phyloP scores from a whole-genome alignment of 2,329 filamentous ascomycete species.

The Rosellinia necatrix region DNA sequence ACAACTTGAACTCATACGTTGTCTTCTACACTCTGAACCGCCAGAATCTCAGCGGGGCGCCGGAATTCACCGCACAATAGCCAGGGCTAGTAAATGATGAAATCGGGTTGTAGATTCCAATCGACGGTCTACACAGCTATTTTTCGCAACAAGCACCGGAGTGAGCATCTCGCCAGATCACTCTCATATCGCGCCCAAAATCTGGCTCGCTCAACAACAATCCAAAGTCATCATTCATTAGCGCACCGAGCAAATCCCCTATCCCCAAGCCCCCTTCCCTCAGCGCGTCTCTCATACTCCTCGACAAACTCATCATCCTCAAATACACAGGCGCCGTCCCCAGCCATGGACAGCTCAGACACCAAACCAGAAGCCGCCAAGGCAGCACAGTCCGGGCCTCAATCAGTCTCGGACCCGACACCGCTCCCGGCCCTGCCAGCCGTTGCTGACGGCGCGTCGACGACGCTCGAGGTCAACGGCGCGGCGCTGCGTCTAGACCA shows the following conservation, averaged over 20 bases:
- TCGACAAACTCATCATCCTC: background rate
- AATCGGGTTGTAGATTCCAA: slow-evolving; percentile 4
- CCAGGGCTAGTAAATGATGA: slow-evolving; percentile 7
- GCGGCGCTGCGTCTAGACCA: slow-evolving; percentile 63
- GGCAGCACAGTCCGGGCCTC: slow-evolving; percentile 4
- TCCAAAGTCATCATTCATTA: background rate
- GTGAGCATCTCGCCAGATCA: background rate
- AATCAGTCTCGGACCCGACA: background rate
- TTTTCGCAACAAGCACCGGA: background rate
- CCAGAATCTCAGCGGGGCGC: background rate
- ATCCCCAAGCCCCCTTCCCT: background rate
- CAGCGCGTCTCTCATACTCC: background rate
- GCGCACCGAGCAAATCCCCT: background rate
- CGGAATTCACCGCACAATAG: background rate
- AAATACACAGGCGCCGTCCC: background rate
- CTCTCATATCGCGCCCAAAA: background rate
- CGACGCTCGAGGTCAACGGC: slow-evolving; percentile 44
- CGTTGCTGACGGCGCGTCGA: slow-evolving; percentile 16
- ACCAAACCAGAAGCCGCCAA: background rate
- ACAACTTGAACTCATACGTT: background rate
- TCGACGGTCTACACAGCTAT: slow-evolving; percentile 1
- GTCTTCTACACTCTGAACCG: background rate
- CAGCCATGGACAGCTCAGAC: slow-evolving; percentile 12
- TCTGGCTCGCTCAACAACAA: background rate
- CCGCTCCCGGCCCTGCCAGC: slow-evolving; percentile 14